Evolutionary conservation across 2,329 filamentous ascomycete genomes (phyloP), one percentile per base, ranked within the genome.

Genomic region (Hysterium pulicare): DNA sequence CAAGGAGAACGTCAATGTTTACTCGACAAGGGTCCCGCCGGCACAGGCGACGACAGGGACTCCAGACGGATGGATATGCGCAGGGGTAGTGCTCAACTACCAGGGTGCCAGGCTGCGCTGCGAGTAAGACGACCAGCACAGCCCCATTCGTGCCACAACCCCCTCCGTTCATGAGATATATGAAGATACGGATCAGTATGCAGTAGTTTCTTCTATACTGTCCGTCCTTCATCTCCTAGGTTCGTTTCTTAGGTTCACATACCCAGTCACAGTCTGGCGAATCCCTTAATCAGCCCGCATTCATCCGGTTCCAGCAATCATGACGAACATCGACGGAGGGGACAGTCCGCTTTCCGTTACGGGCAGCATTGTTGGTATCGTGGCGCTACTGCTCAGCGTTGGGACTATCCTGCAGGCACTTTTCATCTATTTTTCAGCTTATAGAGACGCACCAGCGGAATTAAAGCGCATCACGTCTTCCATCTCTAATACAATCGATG

Each of bases 401-500:
- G 39, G 35, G 15, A 44, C 41, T 10, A 44, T 43, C 15, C 15
- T 44, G 9, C 41, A 44, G 17, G 41, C 35, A 2, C 10, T 40
- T 11, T 32, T 39, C 28, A 34, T 33, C 15, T 44, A 40, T 38
- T 33, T 33, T 26, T 9, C 24, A 9, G 41, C 41, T 19, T 44
- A 44, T 40, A 5, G 41, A 33, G 36, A 39, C 22, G 41, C 41
- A 5, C 41, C 41, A 5, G 34, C 36, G 5, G 41, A 44, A 20
- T 28, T 44, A 8, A 32, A 26, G 11, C 16, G 41, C 21, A 17
- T 35, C 20, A 44, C 41, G 13, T 44, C 41, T 10, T 40, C 35
- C 17, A 26, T 44, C 35, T 35, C 28, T 24, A 44, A 47, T 31
- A 47, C 44, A 10, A 24, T 47, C 15, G 44, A 47, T 24, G 41